A percentile compares a stretch with the other conserved stretches of the same genome.
Conservation (phyloP, 306 rosid species). For the Castanea crenata region DNA sequence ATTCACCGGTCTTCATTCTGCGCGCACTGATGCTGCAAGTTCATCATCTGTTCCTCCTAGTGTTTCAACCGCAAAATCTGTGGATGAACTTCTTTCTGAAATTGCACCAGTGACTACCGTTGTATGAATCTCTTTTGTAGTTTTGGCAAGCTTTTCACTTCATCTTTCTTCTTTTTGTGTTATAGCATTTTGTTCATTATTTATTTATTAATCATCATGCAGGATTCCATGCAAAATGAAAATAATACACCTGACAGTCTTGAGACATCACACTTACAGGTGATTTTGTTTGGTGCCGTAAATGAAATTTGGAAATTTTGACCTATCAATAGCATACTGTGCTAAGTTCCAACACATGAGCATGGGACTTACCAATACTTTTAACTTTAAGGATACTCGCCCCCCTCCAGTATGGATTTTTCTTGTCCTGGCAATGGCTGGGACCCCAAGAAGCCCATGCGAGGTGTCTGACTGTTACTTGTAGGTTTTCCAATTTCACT, state of each 20-base stretch:
- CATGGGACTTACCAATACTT: too few species aligned
- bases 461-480: neutral
- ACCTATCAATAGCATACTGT: neutral
- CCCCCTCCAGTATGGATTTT: neutral
- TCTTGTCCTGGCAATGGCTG: neutral
- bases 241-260: conserved; percentile 33
- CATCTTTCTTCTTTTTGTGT: conserved; percentile 8
- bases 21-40: conserved; percentile 60
- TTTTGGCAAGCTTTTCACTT: neutral
- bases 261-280: conserved; percentile 57
- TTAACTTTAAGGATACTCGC: neutral
- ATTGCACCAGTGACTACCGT: conserved; percentile 42
- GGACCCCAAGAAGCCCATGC: neutral
- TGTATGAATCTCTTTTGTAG: conserved; percentile 26
- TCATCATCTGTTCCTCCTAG: conserved; percentile 74
- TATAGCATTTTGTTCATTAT: neutral
- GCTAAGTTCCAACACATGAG: too few species aligned
- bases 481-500: neutral
- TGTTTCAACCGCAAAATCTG: conserved; percentile 44
- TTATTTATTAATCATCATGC: conserved; percentile 26
- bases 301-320: conserved; percentile 20
- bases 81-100: conserved; percentile 54
- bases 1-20: conserved; percentile 59
- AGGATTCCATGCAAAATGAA: conserved; percentile 52
- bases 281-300: conserved; percentile 35